These are phyloP conservation scores for Pythium aphanidermatum DNA, from an alignment of 352 stramenopile genomes.

Conservation along the genomic window DNA sequence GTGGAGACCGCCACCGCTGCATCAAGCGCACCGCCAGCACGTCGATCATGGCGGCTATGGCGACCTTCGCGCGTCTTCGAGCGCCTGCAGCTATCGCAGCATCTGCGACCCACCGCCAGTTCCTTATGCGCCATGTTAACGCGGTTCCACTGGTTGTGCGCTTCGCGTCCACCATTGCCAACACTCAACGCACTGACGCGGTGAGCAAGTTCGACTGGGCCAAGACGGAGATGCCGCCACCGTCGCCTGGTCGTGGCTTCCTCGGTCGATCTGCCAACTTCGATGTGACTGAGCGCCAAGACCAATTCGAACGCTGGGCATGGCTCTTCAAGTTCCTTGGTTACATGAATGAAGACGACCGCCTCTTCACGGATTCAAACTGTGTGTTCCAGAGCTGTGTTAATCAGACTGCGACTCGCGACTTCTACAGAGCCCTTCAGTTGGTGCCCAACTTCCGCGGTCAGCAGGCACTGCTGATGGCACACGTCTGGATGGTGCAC, in stretches of 20 bases:
- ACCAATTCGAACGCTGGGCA: conserved; percentile 62
- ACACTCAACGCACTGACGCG: neutral
- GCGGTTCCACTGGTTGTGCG: conserved; percentile 10
- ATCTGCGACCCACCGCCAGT: neutral
- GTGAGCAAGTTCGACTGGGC: conserved; percentile 58
- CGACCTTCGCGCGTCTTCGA: conserved; percentile 9
- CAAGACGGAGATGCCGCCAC: conserved; percentile 73
- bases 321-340: conserved; percentile 81
- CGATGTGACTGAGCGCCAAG: conserved; percentile 62
- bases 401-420: conserved; percentile 65
- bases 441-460: conserved; percentile 84
- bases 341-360: conserved; percentile 85
- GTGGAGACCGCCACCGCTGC: conserved; percentile 1
- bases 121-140: conserved; percentile 7
- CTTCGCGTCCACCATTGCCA: conserved; percentile 17
- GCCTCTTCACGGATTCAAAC: conserved; percentile 62
- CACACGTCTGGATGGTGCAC: conserved; percentile 96
- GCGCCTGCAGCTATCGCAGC: conserved; percentile 3
- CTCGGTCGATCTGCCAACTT: conserved; percentile 76
- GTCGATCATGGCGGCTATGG: neutral
- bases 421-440: conserved; percentile 67
- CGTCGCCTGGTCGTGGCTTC: conserved; percentile 62
- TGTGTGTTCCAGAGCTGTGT: conserved; percentile 81
- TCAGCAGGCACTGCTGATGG: conserved; percentile 91
- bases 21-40: neutral